These are phyloP conservation scores for Paraurostyla sp. DNA, from an alignment of 73 alveolate genomes.

Conservation along the genomic window DNA sequence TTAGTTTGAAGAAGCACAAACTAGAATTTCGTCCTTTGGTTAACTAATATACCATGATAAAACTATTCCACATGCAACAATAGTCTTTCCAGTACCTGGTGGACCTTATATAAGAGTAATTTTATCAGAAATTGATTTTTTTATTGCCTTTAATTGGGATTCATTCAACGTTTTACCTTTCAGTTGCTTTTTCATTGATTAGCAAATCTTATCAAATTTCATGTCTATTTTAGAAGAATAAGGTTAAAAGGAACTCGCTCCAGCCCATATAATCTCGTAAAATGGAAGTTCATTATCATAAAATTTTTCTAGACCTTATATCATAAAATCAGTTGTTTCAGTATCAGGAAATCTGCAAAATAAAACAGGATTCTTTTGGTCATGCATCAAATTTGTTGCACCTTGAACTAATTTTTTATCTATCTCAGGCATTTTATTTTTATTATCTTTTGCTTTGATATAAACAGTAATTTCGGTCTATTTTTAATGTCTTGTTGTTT, in stretches of 20 bases:
- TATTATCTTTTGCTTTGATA: background rate
- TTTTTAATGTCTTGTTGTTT: background rate
- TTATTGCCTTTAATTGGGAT: constrained; percentile 67
- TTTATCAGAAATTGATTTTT: constrained; percentile 70
- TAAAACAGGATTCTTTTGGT: background rate
- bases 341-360: background rate
- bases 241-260: background rate
- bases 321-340: background rate
- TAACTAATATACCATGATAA: constrained; percentile 48
- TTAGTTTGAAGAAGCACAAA: constrained; percentile 79
- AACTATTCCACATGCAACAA: constrained; percentile 57
- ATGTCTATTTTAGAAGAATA: background rate
- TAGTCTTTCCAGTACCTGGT: constrained; percentile 84
- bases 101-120: constrained; percentile 77
- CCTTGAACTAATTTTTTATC: background rate
- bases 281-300: background rate
- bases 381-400: background rate
- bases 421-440: background rate
- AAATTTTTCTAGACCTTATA: background rate
- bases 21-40: constrained; percentile 58
- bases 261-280: background rate
- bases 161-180: constrained; percentile 41
- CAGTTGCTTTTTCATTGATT: background rate
- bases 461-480: background rate
- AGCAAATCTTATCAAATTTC: background rate